Percentiles rank a stretch among this genome's conserved stretches.
Evolutionary conservation across 441 rosid species (phyloP).

Genomic region (Breynia disticha): DNA sequence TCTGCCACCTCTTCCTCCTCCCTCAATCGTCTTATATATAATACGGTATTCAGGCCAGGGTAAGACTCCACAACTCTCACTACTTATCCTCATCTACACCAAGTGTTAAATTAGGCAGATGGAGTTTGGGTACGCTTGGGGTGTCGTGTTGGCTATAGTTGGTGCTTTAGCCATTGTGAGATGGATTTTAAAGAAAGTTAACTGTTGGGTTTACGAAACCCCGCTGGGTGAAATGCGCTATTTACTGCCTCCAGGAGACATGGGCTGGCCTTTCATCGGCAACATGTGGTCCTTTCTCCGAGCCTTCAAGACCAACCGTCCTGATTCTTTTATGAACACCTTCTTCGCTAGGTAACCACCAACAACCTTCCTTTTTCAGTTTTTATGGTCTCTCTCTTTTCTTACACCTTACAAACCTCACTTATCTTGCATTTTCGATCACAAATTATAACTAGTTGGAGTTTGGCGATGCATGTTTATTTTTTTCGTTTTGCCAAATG

Average conservation of each 20-base stretch:
- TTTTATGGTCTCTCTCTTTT: not conserved
- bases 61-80: no score
- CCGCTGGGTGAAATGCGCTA: slow-evolving; percentile 32
- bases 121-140: slow-evolving; percentile 18
- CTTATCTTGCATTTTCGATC: no score
- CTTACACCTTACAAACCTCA: no score
- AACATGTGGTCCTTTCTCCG: slow-evolving; percentile 69
- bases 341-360: slow-evolving; percentile 31
- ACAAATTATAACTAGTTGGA: no score
- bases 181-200: slow-evolving; percentile 37
- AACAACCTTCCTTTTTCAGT: not conserved
- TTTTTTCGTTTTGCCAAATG: no score
- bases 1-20: no score
- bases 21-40: no score
- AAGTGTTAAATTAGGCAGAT: not conserved
- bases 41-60: no score
- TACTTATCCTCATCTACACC: no score
- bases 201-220: slow-evolving; percentile 45
- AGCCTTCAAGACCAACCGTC: slow-evolving; percentile 57
- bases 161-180: slow-evolving; percentile 15
- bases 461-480: no score
- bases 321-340: slow-evolving; percentile 45
- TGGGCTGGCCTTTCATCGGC: slow-evolving; percentile 80
- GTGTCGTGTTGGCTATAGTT: slow-evolving; percentile 3
- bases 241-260: slow-evolving; percentile 62